Evolutionary conservation across 352 stramenopile genomes (phyloP).

Genomic region (Thraustochytrium striatum): DNA sequence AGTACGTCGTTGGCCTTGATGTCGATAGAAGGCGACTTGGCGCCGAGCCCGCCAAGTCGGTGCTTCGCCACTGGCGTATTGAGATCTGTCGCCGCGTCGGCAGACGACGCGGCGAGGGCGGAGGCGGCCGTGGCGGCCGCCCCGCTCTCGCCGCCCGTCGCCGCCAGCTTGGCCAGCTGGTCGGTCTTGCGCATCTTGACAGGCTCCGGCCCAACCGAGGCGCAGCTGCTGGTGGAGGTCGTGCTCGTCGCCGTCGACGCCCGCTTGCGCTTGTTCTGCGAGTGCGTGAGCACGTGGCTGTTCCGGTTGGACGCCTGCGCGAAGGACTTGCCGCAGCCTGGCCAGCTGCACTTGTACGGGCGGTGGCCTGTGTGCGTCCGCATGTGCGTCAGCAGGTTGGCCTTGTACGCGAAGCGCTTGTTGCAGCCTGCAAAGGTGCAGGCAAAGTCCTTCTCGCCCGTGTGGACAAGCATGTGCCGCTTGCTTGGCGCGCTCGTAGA

Average conservation of each 20-base stretch:
- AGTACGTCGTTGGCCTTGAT: background rate
- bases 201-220: too few relatives aligned
- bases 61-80: too few relatives aligned
- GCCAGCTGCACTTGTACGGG: slow-evolving; percentile 80
- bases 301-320: slow-evolving; percentile 64
- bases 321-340: slow-evolving; percentile 79
- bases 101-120: too few relatives aligned
- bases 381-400: slow-evolving; percentile 81
- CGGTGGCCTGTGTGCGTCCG: slow-evolving; percentile 79
- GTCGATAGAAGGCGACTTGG: too few relatives aligned
- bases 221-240: too few relatives aligned
- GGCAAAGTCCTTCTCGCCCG: slow-evolving; percentile 77
- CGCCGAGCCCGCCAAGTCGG: too few relatives aligned
- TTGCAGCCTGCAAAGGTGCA: slow-evolving; percentile 75
- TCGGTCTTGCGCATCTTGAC: too few relatives aligned
- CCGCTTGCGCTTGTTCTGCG: slow-evolving; percentile 39
- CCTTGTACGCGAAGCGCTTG: slow-evolving; percentile 81
- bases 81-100: too few relatives aligned
- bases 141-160: too few relatives aligned
- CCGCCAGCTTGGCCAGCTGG: too few relatives aligned
- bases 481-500: slow-evolving; percentile 52
- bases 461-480: slow-evolving; percentile 78
- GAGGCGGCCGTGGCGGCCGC: too few relatives aligned
- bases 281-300: slow-evolving; percentile 37
- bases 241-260: too few relatives aligned